Percentiles rank a stretch among this genome's conserved stretches.
Conservation (phyloP, 2,329 filamentous ascomycete species). For the Cryoendolithus antarcticus region DNA sequence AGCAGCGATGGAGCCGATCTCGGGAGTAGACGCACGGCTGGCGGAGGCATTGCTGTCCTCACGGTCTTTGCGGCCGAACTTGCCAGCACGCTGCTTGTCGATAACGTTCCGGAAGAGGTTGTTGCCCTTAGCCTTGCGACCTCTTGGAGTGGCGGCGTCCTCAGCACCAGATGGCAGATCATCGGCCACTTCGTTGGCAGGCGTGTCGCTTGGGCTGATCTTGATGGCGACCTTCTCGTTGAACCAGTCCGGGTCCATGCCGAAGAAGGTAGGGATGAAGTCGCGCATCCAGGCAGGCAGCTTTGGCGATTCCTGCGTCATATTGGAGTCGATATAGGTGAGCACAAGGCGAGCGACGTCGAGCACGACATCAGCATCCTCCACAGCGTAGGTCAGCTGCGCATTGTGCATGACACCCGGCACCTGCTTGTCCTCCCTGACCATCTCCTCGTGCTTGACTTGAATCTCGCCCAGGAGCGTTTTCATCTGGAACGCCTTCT, state of each 20-base stretch:
- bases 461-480: conserved; percentile 83
- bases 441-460: conserved; percentile 83
- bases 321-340: conserved; percentile 29
- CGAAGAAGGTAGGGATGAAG: conserved; percentile 39
- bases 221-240: conserved; percentile 50
- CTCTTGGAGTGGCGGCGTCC: conserved; percentile 56
- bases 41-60: conserved; percentile 65
- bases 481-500: conserved; percentile 82
- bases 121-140: conserved; percentile 53
- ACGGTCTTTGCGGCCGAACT: conserved; percentile 58
- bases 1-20: conserved; percentile 63
- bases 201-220: conserved; percentile 22
- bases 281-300: conserved; percentile 37
- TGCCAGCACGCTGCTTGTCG: conserved; percentile 61
- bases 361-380: conserved; percentile 41
- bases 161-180: conserved; percentile 52
- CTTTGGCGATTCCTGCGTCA: conserved; percentile 30
- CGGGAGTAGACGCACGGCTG: conserved; percentile 83
- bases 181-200: conserved; percentile 64
- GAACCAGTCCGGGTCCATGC: conserved; percentile 41
- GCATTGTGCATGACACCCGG: conserved; percentile 18
- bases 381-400: conserved; percentile 66
- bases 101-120: conserved; percentile 75
- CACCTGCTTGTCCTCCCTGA: conserved; percentile 41
- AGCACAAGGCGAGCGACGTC: conserved; percentile 36